Conservation (phyloP, 805 yeast species). For the Lipomyces yamanashiensis region DNA sequence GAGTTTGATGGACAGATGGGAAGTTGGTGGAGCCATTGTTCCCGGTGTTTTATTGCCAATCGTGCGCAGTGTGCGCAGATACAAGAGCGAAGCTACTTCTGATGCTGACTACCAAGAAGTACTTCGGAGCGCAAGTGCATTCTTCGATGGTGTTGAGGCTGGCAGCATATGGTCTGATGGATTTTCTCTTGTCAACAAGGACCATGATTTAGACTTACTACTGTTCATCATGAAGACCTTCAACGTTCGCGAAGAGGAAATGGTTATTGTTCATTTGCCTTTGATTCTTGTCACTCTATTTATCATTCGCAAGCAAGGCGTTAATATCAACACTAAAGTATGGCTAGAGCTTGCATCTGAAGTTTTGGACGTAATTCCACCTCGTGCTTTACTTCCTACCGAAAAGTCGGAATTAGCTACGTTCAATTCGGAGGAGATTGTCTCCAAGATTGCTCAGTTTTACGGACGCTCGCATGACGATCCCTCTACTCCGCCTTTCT, state of each 20-base stretch:
- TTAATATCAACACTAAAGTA: constrained; percentile 23
- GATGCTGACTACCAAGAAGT: constrained; percentile 51
- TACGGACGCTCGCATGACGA: constrained; percentile 45
- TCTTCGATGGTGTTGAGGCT: constrained; percentile 88
- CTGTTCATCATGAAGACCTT: constrained; percentile 66
- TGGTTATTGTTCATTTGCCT: constrained; percentile 77
- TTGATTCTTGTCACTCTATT: constrained; percentile 54
- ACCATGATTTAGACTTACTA: constrained; percentile 53
- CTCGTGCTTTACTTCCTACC: constrained; percentile 62
- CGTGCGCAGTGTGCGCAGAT: constrained; percentile 53
- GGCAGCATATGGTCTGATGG: constrained; percentile 74
- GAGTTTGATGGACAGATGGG: constrained; percentile 92
- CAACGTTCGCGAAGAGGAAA: constrained; percentile 85
- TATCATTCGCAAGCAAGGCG: constrained; percentile 17
- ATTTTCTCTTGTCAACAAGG: constrained; percentile 48
- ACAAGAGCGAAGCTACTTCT: constrained; percentile 37
- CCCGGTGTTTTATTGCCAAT: constrained; percentile 73
- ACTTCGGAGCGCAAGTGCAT: constrained; percentile 62
- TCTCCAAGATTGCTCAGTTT: constrained; percentile 45
- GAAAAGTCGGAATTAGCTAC: constrained; percentile 48
- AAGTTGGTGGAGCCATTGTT: constrained; percentile 75
- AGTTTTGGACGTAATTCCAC: constrained; percentile 63
- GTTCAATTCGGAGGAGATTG: constrained; percentile 38
- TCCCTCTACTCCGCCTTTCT: constrained; percentile 47
- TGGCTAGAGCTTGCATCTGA: constrained; percentile 52